Conservation (phyloP, 495 filamentous ascomycete species). For the Parmelia sp. region DNA sequence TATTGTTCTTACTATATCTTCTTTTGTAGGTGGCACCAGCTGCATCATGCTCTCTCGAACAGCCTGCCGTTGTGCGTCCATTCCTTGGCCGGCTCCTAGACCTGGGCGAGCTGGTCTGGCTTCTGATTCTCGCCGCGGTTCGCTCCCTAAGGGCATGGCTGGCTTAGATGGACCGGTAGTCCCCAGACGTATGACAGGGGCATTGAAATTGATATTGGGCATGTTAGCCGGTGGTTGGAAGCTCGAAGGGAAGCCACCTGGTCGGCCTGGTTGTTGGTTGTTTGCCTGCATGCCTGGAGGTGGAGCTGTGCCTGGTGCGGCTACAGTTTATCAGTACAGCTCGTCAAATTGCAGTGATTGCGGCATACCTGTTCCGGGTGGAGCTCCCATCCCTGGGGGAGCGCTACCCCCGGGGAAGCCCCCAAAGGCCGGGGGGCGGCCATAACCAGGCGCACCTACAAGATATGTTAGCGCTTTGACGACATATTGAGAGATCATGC, state of each 20-base stretch:
- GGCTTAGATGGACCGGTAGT: constrained; percentile 61
- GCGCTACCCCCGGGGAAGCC: constrained; percentile 57
- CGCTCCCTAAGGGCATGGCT: constrained; percentile 43
- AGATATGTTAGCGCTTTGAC: neutral
- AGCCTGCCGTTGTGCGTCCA: constrained; percentile 63
- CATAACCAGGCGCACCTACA: constrained; percentile 53
- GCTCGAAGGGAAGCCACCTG: constrained; percentile 69
- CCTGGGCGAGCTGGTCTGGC: constrained; percentile 55
- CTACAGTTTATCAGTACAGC: constrained; percentile 49
- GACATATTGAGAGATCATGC: constrained; percentile 17
- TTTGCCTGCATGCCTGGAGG: constrained; percentile 73
- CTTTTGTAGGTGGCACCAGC: constrained; percentile 75
- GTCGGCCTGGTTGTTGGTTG: constrained; percentile 60
- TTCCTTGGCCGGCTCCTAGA: constrained; percentile 55
- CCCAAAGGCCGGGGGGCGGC: constrained; percentile 64
- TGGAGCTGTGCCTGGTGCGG: constrained; percentile 70
- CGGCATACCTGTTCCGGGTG: constrained; percentile 78
- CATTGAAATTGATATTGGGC: constrained; percentile 97
- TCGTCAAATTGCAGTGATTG: constrained; percentile 17
- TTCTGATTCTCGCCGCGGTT: constrained; percentile 41
- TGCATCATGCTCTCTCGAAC: constrained; percentile 70
- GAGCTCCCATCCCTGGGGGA: constrained; percentile 61
- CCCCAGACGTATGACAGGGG: constrained; percentile 90
- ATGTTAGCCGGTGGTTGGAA: constrained; percentile 90
- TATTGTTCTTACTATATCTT: constrained; percentile 85